Evolutionary conservation across 139 green algal species (phyloP), one percentile per base, ranked within the genome.

Genomic region (Limnomonas spitsbergensis): DNA sequence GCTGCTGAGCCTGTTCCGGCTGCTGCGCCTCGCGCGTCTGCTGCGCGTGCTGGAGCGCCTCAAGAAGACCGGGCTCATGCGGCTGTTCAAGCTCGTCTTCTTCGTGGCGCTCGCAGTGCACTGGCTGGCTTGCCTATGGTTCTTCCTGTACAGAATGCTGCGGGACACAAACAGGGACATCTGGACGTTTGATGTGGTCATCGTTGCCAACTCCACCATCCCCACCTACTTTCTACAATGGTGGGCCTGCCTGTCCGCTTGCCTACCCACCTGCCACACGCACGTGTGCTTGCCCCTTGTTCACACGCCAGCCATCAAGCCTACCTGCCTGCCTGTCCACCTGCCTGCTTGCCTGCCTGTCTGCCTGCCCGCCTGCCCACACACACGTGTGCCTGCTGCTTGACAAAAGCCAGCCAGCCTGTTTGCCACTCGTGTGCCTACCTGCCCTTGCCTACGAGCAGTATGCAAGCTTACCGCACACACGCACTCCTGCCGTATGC

Each of bases 41-140:
- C 67, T 91, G 78, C 81, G 86, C 36, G 87, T 91, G 80, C 81
- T 93, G n/a, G 88, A 93, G 54, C 82, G 84, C 27, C 85, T 93
- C 75, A 86, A 85, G 74, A 85, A 80, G n/a, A 87, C 24, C 36
- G 29, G 38, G n/a, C 35, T 66, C 35, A 66, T 77, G 32, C 29
- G 27, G 52, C 80, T 82, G 52, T 2, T 82, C 54, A 87, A 84
- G 81, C 79, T 88, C 38, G 61, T 88, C 31, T 84, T 89, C 53
- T 84, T 90, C 71, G 90, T 93, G 81, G 80, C 54, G 35, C 77
- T 89, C 14, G 79, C 90, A 1, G 80, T 84, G 31, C 88, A 93
- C 69, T 93, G 88, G 88, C 80, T 91, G 53, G 20, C 70, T 1
- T 82, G 78, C 71, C n/a, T 75, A 1, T 82, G 78, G 78, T 71